Evolutionary conservation across 306 rosid species (phyloP).

Genomic region (Trifolium subterraneum): DNA sequence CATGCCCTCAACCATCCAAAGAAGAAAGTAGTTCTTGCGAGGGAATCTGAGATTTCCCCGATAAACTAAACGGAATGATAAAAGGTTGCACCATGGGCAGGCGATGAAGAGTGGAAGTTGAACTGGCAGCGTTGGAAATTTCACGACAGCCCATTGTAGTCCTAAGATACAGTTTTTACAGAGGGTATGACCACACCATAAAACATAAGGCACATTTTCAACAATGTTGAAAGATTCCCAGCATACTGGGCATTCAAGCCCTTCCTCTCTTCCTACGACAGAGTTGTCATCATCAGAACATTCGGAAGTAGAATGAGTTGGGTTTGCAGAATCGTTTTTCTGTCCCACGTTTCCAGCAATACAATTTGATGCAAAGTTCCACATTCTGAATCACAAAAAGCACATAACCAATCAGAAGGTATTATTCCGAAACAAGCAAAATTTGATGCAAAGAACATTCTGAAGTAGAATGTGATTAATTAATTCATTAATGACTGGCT

Average conservation of each 20-base stretch:
- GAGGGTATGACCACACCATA: constrained; percentile 99
- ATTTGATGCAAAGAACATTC: no score
- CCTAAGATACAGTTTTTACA: constrained; percentile 97
- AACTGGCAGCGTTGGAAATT: constrained; percentile 88
- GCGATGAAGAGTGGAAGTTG: constrained; percentile 97
- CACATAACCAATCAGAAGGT: constrained; percentile 44
- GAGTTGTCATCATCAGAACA: constrained; percentile 94
- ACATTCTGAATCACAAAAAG: constrained; percentile 60
- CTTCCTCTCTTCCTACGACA: constrained; percentile 80
- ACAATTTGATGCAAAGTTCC: constrained; percentile 90
- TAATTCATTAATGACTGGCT: constrained; percentile 17
- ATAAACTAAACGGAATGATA: constrained; percentile 88
- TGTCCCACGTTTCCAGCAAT: constrained; percentile 72
- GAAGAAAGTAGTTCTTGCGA: constrained; percentile 93
- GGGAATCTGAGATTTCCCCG: constrained; percentile 84
- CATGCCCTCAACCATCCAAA: constrained; percentile 99
- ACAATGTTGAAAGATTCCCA: constrained; percentile 97
- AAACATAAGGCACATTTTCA: constrained; percentile 94
- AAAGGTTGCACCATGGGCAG: constrained; percentile 96
- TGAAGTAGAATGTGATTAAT: constrained; percentile 28
- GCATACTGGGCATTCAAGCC: constrained; percentile 94
- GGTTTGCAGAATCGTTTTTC: constrained; percentile 59
- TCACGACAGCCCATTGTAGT: constrained; percentile 93
- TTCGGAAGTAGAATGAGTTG: constrained; percentile 60
- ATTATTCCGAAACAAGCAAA: no score